Conservation (phyloP, 108 stramenopile species). For the Discostella pseudostelligera region DNA sequence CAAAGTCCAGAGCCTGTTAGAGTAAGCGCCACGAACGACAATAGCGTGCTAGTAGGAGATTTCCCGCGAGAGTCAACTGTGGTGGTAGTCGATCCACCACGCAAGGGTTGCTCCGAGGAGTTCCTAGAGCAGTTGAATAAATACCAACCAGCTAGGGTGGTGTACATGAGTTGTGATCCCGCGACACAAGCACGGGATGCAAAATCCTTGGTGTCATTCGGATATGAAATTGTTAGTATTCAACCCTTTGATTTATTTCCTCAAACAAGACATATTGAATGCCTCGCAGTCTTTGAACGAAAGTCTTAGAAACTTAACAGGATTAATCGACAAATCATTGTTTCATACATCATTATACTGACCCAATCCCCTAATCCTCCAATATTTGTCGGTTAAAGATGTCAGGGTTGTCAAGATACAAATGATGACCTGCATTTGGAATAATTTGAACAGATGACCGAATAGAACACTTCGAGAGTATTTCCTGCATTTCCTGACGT, state of each 20-base stretch:
- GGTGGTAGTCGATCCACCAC: slow-evolving; percentile 95
- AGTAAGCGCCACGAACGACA: not conserved
- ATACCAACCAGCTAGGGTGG: slow-evolving; percentile 85
- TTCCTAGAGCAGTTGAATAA: slow-evolving; percentile 90
- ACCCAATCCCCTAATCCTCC: slow-evolving; percentile 6
- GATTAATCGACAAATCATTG: not conserved
- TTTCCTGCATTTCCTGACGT: slow-evolving; percentile 28
- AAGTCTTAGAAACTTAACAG: not conserved
- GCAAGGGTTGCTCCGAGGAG: slow-evolving; percentile 90
- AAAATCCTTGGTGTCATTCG: slow-evolving; percentile 69
- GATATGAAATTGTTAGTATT: slow-evolving; percentile 79
- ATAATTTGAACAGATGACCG: slow-evolving; percentile 33
- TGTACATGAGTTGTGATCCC: slow-evolving; percentile 96
- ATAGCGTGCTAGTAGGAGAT: slow-evolving; percentile 47
- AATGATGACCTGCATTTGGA: slow-evolving; percentile 50
- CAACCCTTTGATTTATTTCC: slow-evolving; percentile 96
- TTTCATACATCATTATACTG: not conserved
- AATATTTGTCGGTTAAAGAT: slow-evolving; percentile 38
- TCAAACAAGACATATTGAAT: slow-evolving; percentile 97
- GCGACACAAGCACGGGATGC: slow-evolving; percentile 96
- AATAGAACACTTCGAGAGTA: slow-evolving; percentile 20
- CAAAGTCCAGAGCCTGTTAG: slow-evolving; percentile 35
- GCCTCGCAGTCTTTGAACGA: slow-evolving; percentile 89
- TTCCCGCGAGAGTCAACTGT: slow-evolving; percentile 85
- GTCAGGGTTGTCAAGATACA: slow-evolving; percentile 50